A percentile compares a stretch with the other conserved stretches of the same genome.
Evolutionary conservation across 352 stramenopile genomes (phyloP).

Genomic region (Phytophthora lateralis): DNA sequence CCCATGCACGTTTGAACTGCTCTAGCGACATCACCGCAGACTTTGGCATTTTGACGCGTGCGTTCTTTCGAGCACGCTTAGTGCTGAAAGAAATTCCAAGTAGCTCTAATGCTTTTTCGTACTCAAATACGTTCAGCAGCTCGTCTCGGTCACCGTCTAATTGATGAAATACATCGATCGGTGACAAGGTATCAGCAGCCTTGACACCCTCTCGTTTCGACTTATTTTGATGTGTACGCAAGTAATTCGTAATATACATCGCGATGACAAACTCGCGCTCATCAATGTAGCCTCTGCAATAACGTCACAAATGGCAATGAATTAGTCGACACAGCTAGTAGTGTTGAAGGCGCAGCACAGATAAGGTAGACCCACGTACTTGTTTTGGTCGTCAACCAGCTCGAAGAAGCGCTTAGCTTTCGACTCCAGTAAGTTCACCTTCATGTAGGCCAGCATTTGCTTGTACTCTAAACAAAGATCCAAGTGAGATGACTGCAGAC

Average conservation of each 20-base stretch:
- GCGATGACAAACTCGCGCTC: conserved; percentile 76
- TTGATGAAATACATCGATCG: conserved; percentile 65
- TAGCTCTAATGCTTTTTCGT: conserved; percentile 62
- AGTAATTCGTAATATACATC: conserved; percentile 78
- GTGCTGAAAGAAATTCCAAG: conserved; percentile 38
- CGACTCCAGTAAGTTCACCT: conserved; percentile 68
- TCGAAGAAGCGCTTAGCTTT: conserved; percentile 75
- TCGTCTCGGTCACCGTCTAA: conserved; percentile 64
- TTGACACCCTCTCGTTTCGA: conserved; percentile 4
- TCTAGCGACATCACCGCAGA: conserved; percentile 44
- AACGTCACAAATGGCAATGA: neutral
- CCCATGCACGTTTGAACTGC: conserved; percentile 65
- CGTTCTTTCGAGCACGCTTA: conserved; percentile 19
- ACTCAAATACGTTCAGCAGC: conserved; percentile 70
- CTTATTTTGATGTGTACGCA: conserved; percentile 37
- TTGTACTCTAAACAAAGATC: conserved; percentile 63
- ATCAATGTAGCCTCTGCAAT: conserved; percentile 62
- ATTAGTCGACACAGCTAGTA: neutral
- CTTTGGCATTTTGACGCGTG: conserved; percentile 42
- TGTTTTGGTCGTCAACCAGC: conserved; percentile 75
- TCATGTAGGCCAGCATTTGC: conserved; percentile 74
- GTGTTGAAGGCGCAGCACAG: neutral
- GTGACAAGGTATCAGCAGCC: conserved; percentile 36
- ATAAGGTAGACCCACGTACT: conserved; percentile 39
- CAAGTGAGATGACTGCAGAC: conserved; percentile 3